These are phyloP conservation scores for Lentinula detonsa DNA, from an alignment of 768 basidiomycete species.

Conservation along the genomic window DNA sequence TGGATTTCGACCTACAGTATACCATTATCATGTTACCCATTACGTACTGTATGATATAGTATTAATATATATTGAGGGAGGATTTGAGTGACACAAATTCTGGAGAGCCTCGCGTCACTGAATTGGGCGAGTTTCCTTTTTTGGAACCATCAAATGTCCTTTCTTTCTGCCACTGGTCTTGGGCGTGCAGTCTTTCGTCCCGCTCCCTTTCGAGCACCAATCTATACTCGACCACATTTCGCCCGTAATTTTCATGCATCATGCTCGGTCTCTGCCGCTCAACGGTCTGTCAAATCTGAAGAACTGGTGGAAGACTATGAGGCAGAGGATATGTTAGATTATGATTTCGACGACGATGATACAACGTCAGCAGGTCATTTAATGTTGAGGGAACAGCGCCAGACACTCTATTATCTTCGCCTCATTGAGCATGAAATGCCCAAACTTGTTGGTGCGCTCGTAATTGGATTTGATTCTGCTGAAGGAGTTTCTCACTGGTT, in stretches of 20 bases:
- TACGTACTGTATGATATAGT: background rate
- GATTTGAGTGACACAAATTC: too few species aligned
- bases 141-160: constrained; percentile 1
- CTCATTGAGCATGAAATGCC: constrained; percentile 88
- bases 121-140: background rate
- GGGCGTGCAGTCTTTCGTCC: background rate
- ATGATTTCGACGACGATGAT: constrained; percentile 51
- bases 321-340: constrained; percentile 36
- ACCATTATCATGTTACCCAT: background rate
- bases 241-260: background rate
- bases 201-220: background rate
- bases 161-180: constrained; percentile 1
- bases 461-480: background rate
- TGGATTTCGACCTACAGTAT: constrained; percentile 22
- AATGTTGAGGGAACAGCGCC: constrained; percentile 66
- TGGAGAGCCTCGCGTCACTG: background rate
- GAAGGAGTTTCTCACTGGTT: constrained; percentile 4
- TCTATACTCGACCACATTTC: background rate
- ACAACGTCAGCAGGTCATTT: constrained; percentile 66
- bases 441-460: constrained; percentile 63
- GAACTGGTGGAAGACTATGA: constrained; percentile 35
- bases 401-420: constrained; percentile 71
- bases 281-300: constrained; percentile 29
- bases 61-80: too few species aligned
- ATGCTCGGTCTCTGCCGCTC: constrained; percentile 14